A percentile compares a stretch with the other conserved stretches of the same genome.
phyloP scores from a whole-genome alignment of 768 basidiomycete genomes.

The Russula brevipes region DNA sequence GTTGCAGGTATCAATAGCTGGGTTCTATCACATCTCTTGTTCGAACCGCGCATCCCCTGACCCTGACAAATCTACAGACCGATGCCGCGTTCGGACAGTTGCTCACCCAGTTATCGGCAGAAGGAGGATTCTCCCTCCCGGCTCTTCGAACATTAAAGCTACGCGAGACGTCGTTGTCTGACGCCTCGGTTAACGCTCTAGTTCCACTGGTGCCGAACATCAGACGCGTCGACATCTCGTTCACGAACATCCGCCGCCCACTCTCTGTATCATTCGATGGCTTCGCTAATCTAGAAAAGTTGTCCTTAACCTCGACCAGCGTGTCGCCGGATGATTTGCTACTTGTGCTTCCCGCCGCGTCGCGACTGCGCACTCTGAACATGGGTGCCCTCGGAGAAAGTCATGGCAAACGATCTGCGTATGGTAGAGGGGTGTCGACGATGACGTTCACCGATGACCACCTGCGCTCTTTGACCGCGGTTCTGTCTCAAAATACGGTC shows the following conservation, averaged over 20 bases:
- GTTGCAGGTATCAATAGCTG: conserved; percentile 57
- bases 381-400: conserved; percentile 55
- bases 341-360: conserved; percentile 36
- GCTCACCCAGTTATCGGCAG: conserved; percentile 26
- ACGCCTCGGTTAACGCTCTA: conserved; percentile 41
- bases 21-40: conserved; percentile 34
- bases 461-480: conserved; percentile 41
- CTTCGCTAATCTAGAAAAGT: conserved; percentile 45
- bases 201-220: conserved; percentile 47
- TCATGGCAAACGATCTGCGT: conserved; percentile 33
- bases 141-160: conserved; percentile 54
- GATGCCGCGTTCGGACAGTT: conserved; percentile 51
- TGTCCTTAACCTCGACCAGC: conserved; percentile 56
- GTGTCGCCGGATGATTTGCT: conserved; percentile 41
- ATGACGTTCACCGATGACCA: conserved; percentile 53
- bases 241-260: conserved; percentile 49
- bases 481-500: conserved; percentile 33
- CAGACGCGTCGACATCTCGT: conserved; percentile 57
- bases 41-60: background rate
- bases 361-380: conserved; percentile 44
- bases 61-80: conserved; percentile 39
- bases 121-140: conserved; percentile 32
- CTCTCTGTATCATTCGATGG: conserved; percentile 15
- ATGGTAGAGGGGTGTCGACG: conserved; percentile 41
- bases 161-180: conserved; percentile 48